These are phyloP conservation scores for Cladobotryum mycophilum DNA, from an alignment of 2,329 filamentous ascomycete genomes.

Conservation along the genomic window DNA sequence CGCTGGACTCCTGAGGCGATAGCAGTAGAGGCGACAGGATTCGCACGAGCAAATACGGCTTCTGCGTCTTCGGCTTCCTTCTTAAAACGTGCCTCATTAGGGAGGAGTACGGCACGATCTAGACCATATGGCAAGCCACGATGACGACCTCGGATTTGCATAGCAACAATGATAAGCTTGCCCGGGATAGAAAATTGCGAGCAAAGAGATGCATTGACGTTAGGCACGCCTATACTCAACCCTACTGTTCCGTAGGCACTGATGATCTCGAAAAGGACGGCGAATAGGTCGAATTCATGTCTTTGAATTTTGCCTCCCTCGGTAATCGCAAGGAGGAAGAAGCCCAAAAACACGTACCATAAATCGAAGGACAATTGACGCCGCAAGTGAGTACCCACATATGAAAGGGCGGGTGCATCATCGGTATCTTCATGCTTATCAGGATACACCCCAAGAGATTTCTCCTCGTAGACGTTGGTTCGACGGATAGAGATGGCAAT, in stretches of 20 bases:
- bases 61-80: conserved; percentile 46
- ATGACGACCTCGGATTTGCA: conserved; percentile 64
- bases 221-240: conserved; percentile 74
- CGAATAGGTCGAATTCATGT: conserved; percentile 60
- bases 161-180: conserved; percentile 62
- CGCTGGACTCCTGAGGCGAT: conserved; percentile 25
- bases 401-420: conserved; percentile 61
- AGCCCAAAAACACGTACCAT: conserved; percentile 92
- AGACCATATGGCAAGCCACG: conserved; percentile 62
- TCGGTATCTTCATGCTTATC: conserved; percentile 42
- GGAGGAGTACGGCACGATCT: conserved; percentile 54
- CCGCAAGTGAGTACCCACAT: conserved; percentile 85
- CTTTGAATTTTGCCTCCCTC: conserved; percentile 67
- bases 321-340: conserved; percentile 86
- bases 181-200: conserved; percentile 71
- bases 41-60: conserved; percentile 30
- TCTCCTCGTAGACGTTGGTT: conserved; percentile 96
- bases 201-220: conserved; percentile 72
- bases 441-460: conserved; percentile 68
- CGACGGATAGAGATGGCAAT: conserved; percentile 91
- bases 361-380: conserved; percentile 93
- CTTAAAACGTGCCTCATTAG: conserved; percentile 49
- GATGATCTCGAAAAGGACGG: conserved; percentile 75
- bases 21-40: conserved; percentile 29
- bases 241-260: conserved; percentile 94